Percentiles rank a stretch among this genome's conserved stretches.
Evolutionary conservation across 306 rosid genomes (phyloP).

Genomic region (Crataegus laevigata): DNA sequence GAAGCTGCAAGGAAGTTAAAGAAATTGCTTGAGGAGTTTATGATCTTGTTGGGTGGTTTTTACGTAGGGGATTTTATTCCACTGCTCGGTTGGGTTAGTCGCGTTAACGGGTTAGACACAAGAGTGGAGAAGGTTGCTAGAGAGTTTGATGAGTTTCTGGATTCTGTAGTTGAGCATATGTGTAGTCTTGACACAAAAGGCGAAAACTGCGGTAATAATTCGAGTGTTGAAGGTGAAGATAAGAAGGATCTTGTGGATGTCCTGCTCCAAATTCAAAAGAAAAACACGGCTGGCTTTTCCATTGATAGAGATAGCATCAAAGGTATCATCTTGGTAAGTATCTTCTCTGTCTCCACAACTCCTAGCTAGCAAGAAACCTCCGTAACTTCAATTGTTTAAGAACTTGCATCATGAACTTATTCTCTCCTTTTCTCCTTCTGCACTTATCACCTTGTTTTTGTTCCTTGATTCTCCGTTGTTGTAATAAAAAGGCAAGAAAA

Average conservation of each 20-base stretch:
- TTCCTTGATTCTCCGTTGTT: too few species aligned
- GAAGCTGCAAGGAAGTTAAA: constrained; percentile 19
- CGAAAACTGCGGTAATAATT: not conserved
- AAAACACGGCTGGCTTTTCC: constrained; percentile 26
- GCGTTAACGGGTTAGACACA: constrained; percentile 28
- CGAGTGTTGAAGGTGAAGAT: not conserved
- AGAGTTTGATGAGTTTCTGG: constrained; percentile 36
- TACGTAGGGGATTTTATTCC: constrained; percentile 42
- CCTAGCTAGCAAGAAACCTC: not conserved
- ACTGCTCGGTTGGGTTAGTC: constrained; percentile 40
- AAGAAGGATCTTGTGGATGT: constrained; percentile 43
- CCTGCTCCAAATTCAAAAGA: constrained; percentile 31
- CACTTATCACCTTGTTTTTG: too few species aligned
- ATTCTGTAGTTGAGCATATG: constrained; percentile 38
- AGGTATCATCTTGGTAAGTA: constrained; percentile 43
- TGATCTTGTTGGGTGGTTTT: constrained; percentile 25
- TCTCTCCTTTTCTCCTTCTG: not conserved
- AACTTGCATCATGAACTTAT: too few species aligned
- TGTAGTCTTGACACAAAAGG: not conserved
- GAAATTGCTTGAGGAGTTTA: constrained; percentile 21
- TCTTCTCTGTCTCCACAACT: not conserved
- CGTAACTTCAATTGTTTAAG: not conserved
- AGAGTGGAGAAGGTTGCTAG: constrained; percentile 29
- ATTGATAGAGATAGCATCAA: constrained; percentile 31
- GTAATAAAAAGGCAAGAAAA: too few species aligned